Evolutionary conservation across 1,139 yeast species (phyloP).

Genomic region (Diutina scorzettiae): DNA sequence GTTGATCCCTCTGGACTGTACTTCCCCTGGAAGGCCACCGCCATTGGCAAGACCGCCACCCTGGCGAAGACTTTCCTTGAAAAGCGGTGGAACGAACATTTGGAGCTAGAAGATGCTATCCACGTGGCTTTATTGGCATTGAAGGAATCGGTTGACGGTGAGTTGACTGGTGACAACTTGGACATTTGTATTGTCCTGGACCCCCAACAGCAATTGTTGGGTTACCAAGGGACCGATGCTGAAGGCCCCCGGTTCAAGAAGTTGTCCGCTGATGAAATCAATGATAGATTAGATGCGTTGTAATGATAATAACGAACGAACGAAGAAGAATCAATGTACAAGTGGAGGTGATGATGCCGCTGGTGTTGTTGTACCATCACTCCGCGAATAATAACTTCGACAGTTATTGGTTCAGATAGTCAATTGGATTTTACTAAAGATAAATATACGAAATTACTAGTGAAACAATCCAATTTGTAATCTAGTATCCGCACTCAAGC

Average conservation of each 20-base stretch:
- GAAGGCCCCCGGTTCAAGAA: constrained; percentile 84
- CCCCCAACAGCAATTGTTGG: constrained; percentile 71
- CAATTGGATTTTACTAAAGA: no score
- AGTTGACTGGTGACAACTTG: constrained; percentile 91
- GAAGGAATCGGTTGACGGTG: constrained; percentile 97
- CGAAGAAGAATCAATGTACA: no score
- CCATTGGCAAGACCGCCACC: constrained; percentile 89
- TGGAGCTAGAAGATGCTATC: constrained; percentile 95
- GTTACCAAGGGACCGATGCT: constrained; percentile 73
- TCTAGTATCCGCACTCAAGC: no score
- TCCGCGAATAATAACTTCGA: no score
- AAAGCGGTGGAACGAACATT: constrained; percentile 94
- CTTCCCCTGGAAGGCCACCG: constrained; percentile 99
- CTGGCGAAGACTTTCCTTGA: constrained; percentile 95
- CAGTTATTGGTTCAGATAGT: no score
- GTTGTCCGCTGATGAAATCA: constrained; percentile 79
- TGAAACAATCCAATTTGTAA: no score
- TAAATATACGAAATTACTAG: no score
- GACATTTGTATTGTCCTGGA: constrained; percentile 85
- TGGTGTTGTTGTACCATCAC: no score
- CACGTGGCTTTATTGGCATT: constrained; percentile 90
- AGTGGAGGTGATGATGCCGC: no score
- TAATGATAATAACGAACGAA: constrained; percentile 20
- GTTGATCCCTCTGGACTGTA: constrained; percentile 97
- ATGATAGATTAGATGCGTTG: constrained; percentile 88